Base-by-base conservation (phyloP, 2,329 filamentous ascomycete genomes). In the Alternaria alternata region DNA sequence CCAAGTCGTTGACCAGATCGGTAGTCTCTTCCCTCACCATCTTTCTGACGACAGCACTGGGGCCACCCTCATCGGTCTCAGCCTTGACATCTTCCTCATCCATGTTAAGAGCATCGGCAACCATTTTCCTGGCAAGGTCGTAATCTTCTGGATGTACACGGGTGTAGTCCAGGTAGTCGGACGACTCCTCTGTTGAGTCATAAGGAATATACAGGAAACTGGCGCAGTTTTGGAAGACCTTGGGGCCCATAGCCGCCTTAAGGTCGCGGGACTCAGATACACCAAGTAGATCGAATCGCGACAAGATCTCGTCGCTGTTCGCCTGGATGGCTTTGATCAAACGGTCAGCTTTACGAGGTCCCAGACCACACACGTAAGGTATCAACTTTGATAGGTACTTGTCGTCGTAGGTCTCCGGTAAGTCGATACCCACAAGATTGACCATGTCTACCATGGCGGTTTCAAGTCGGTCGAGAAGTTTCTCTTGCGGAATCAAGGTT, bases 401-500 rank as follows among this genome's bases (percentile, higher is more conserved):
- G 76, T 97, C 92, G 42, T 85, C 85, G 57, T 96, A 89, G 14
- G 94, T 93, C 67, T 97, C 94, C 71, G 97, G 97, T 74, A 99
- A 91, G 71, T 98, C 92, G 38, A 99, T 92, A 74, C 95, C 95
- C 46, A 94, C 93, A 43, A 99, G 88, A 76, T 99, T 99, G 69
- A 99, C 95, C 86, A 97, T 97, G 76, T 99, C 95, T 11, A 99
- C 94, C 88, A 99, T 92, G 44, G 94, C 93, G n/a, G 92, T 96
- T 73, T 99, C 95, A 16, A 99, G 85, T 61, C 93, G 88, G 76
- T 92, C 93, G 63, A 90, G 82, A 39, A 99, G 85, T 81, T 96
- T 94, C 38, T 98, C 94, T 62, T 93, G 88, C 0, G 94, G 91
- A 14, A 99, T 85, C 30, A 97, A 86, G 62, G 94, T 91, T 77